A percentile compares a stretch with the other conserved stretches of the same genome.
Conservation (phyloP, 768 basidiomycete species). For the Cyathus striatus region DNA sequence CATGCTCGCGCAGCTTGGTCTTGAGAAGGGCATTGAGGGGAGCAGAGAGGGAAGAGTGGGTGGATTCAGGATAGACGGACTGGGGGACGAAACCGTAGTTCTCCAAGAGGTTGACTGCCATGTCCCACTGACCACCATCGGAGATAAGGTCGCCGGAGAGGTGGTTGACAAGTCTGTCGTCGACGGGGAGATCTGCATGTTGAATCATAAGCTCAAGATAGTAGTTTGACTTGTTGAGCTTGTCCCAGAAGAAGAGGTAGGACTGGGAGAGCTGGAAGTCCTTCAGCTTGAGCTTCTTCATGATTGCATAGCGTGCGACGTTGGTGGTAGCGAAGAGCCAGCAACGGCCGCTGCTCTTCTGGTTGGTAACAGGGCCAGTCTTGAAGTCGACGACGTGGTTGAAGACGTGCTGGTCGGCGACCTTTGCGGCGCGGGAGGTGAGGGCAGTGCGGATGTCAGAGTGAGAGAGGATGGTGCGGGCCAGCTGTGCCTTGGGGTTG, state of each 20-base stretch:
- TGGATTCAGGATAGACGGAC: constrained; percentile 76
- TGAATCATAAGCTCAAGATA: constrained; percentile 87
- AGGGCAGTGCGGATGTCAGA: constrained; percentile 60
- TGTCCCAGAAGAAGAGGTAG: constrained; percentile 96
- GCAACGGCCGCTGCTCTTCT: constrained; percentile 86
- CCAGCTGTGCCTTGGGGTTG: constrained; percentile 62
- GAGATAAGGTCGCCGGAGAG: constrained; percentile 74
- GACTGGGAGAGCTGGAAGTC: constrained; percentile 94
- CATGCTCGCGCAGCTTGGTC: constrained; percentile 88
- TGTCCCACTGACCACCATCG: constrained; percentile 96
- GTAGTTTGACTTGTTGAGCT: constrained; percentile 90
- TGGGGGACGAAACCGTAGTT: constrained; percentile 89
- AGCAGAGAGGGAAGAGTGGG: constrained; percentile 68
- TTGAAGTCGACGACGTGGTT: constrained; percentile 78
- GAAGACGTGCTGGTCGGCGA: constrained; percentile 75
- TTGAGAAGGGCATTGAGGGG: constrained; percentile 79
- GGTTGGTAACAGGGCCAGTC: constrained; percentile 79
- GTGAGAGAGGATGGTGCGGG: constrained; percentile 73
- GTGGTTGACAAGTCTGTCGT: constrained; percentile 78
- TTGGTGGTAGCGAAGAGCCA: constrained; percentile 96
- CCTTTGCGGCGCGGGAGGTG: constrained; percentile 52
- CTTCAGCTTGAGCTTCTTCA: constrained; percentile 79
- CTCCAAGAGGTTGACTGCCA: constrained; percentile 58
- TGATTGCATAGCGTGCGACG: constrained; percentile 75
- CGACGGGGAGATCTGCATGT: constrained; percentile 71